Conservation (phyloP, 495 filamentous ascomycete genomes). For the Articulospora tetracladia region DNA sequence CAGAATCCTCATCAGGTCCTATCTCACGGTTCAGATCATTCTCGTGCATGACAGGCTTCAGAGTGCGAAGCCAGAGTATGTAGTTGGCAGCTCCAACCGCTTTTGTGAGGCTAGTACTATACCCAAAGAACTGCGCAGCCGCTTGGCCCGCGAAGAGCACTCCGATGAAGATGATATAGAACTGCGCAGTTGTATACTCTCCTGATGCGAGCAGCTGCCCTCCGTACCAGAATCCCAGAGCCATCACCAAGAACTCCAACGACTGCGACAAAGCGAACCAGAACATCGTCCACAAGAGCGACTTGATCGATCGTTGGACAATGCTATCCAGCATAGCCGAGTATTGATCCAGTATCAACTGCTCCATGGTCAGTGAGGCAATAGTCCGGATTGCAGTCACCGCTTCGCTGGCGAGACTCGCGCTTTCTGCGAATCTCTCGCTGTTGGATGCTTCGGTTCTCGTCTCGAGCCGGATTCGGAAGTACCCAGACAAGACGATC, state of each 20-base stretch:
- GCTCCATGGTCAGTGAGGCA: constrained; percentile 47
- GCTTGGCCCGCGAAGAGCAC: neutral
- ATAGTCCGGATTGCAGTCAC: constrained; percentile 52
- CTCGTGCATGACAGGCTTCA: neutral
- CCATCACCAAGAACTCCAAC: constrained; percentile 47
- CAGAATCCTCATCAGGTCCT: neutral
- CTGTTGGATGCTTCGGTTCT: constrained; percentile 43
- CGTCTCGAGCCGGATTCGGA: constrained; percentile 45
- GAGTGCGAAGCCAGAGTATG: neutral
- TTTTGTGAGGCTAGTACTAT: neutral
- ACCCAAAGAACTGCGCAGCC: neutral
- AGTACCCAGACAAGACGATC: constrained; percentile 43
- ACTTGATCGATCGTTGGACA: constrained; percentile 5
- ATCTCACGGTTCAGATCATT: neutral
- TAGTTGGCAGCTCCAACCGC: neutral
- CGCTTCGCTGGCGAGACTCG: constrained; percentile 50
- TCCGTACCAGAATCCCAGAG: constrained; percentile 46
- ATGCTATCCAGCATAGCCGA: constrained; percentile 44
- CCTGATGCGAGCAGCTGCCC: neutral
- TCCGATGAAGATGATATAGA: neutral
- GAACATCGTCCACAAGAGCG: neutral
- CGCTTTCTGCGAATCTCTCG: constrained; percentile 45
- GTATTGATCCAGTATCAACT: constrained; percentile 34
- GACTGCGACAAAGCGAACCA: neutral
- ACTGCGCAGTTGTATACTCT: neutral